phyloP scores from a whole-genome alignment of 768 basidiomycete genomes.

The Epithele typhae region DNA sequence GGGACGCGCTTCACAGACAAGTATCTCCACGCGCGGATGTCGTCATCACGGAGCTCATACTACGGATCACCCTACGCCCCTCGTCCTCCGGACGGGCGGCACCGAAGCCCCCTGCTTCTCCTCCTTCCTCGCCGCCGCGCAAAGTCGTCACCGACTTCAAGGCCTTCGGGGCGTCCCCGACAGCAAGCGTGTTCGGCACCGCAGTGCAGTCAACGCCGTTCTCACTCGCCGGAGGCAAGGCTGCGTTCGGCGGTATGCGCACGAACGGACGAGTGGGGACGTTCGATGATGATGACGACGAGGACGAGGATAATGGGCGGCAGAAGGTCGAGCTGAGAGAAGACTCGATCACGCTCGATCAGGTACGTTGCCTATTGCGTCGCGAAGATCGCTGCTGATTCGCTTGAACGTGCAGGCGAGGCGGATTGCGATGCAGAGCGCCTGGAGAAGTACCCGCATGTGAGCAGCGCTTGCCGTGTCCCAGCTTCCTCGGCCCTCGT shows the following conservation, averaged over 20 bases:
- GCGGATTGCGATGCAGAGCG: slow-evolving; percentile 86
- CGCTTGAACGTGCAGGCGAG: slow-evolving; percentile 72
- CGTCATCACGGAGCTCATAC: slow-evolving; percentile 44
- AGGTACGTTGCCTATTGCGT: slow-evolving; percentile 65
- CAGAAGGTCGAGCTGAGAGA: slow-evolving; percentile 77
- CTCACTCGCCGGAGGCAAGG: slow-evolving; percentile 73
- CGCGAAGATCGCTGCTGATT: slow-evolving; percentile 1
- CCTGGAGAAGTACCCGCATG: slow-evolving; percentile 70
- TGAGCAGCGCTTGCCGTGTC: slow-evolving; percentile 25
- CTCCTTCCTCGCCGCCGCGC: slow-evolving; percentile 65
- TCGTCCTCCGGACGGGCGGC: too few species aligned
- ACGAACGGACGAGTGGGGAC: slow-evolving; percentile 29
- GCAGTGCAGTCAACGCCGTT: slow-evolving; percentile 79
- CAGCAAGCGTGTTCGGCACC: slow-evolving; percentile 78
- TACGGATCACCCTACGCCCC: slow-evolving; percentile 48
- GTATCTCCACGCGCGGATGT: slow-evolving; percentile 74
- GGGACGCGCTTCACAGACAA: slow-evolving; percentile 98
- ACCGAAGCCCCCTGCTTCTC: too few species aligned
- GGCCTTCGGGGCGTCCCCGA: slow-evolving; percentile 72
- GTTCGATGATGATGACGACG: slow-evolving; percentile 74
- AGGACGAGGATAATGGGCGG: slow-evolving; percentile 53
- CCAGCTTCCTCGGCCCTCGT: not conserved
- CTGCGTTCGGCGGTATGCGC: slow-evolving; percentile 81
- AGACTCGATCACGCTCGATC: slow-evolving; percentile 88
- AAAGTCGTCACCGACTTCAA: slow-evolving; percentile 89